Evolutionary conservation across 495 filamentous ascomycete genomes (phyloP).

Genomic region (Diplogelasinospora grovesii): DNA sequence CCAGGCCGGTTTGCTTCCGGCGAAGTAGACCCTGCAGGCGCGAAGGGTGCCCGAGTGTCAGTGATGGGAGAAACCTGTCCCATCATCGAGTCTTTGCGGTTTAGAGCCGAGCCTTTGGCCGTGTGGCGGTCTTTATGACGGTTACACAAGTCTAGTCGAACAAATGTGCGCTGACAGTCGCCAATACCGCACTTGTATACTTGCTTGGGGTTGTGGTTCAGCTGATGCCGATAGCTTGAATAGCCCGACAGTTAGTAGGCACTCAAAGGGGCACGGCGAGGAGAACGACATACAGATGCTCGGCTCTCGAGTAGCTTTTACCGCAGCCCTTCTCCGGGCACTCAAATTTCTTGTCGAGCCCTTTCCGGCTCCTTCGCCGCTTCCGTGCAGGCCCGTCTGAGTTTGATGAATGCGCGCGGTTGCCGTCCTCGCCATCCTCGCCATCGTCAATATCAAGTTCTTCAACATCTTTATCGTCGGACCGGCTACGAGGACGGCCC

Average conservation of each 20-base stretch:
- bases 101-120: slow-evolving; percentile 89
- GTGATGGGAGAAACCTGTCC: slow-evolving; percentile 49
- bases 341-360: slow-evolving; percentile 89
- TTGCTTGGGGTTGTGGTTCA: slow-evolving; percentile 95
- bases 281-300: slow-evolving; percentile 64
- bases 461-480: slow-evolving; percentile 37
- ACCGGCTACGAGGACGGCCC: slow-evolving; percentile 41
- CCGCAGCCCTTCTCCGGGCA: slow-evolving; percentile 85
- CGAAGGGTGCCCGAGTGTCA: slow-evolving; percentile 38
- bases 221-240: slow-evolving; percentile 71
- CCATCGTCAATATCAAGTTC: slow-evolving; percentile 33
- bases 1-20: slow-evolving; percentile 45
- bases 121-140: slow-evolving; percentile 93
- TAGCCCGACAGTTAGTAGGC: slow-evolving; percentile 18
- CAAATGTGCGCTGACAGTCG: slow-evolving; percentile 84
- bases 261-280: background rate
- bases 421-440: slow-evolving; percentile 31
- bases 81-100: slow-evolving; percentile 75
- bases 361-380: slow-evolving; percentile 77
- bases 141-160: slow-evolving; percentile 88
- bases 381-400: slow-evolving; percentile 56
- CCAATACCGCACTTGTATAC: slow-evolving; percentile 94
- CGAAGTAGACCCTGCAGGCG: slow-evolving; percentile 38
- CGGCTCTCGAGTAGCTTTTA: slow-evolving; percentile 93
- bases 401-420: slow-evolving; percentile 44